phyloP scores from a whole-genome alignment of 148 eudicot genomes.

The Cornus suecica region DNA sequence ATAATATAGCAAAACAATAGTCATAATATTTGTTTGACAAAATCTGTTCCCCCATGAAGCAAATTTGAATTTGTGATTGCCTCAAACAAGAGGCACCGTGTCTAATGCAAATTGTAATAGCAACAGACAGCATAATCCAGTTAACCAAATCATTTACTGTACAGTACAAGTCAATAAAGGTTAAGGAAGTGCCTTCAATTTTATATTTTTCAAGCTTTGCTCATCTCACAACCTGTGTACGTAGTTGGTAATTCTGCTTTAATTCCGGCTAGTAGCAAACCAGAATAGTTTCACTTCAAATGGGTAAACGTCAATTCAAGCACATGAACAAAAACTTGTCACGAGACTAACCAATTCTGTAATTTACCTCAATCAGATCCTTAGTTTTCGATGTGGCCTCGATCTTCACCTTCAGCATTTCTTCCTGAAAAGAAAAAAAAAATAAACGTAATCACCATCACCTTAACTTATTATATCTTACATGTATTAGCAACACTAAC shows the following conservation, averaged over 20 bases:
- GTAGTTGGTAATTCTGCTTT: not conserved
- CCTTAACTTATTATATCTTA: slow-evolving; percentile 2
- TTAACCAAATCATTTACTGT: not conserved
- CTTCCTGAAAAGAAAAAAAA: slow-evolving; percentile 49
- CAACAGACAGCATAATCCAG: not conserved
- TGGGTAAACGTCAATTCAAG: not conserved
- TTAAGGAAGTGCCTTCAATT: too few species aligned
- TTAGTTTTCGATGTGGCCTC: slow-evolving; percentile 69
- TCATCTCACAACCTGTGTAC: not conserved
- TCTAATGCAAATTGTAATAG: not conserved
- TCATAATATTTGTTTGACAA: too few species aligned
- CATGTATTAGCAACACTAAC: not conserved
- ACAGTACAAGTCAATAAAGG: not conserved
- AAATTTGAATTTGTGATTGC: not conserved
- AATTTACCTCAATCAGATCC: slow-evolving; percentile 63
- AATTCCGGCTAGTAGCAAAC: not conserved
- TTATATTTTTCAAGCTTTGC: not conserved
- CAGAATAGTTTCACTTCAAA: not conserved
- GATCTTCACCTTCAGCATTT: slow-evolving; percentile 72
- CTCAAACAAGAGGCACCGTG: not conserved
- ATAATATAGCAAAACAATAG: too few species aligned
- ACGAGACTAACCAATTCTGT: not conserved
- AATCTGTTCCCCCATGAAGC: not conserved
- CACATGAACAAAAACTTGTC: not conserved
- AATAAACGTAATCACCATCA: not conserved